A percentile compares a stretch with the other conserved stretches of the same genome.
Conservation (phyloP, 768 basidiomycete species). For the Pleurotus sapidus region DNA sequence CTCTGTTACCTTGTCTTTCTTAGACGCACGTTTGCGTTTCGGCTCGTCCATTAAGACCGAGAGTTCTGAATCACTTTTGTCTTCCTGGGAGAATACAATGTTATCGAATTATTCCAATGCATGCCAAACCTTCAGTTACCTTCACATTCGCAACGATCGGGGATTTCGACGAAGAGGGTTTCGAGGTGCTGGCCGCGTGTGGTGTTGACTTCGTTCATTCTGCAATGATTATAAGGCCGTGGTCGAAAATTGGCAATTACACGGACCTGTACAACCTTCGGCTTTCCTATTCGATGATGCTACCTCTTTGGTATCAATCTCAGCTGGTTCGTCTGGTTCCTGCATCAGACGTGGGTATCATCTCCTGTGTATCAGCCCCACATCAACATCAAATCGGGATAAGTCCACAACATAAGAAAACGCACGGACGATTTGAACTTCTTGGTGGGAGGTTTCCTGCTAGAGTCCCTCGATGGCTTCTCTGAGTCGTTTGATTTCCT, state of each 20-base stretch:
- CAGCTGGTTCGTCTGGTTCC: slow-evolving; percentile 23
- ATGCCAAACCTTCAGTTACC: too few relatives aligned
- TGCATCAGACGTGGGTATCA: slow-evolving; percentile 37
- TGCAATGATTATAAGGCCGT: too few relatives aligned
- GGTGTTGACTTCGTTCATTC: too few relatives aligned
- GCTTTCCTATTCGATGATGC: not conserved
- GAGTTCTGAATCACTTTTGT: slow-evolving; percentile 56
- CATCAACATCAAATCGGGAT: not conserved
- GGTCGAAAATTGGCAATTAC: too few relatives aligned
- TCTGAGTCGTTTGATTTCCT: slow-evolving; percentile 10
- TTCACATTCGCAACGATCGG: too few relatives aligned
- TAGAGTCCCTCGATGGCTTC: not conserved
- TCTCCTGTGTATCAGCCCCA: slow-evolving; percentile 18
- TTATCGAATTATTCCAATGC: too few relatives aligned
- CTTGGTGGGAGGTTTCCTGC: slow-evolving; percentile 11
- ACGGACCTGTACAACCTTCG: not conserved
- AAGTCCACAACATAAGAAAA: not conserved
- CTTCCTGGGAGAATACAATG: slow-evolving; percentile 1
- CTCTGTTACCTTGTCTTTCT: slow-evolving; percentile 31
- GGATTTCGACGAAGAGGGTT: not conserved
- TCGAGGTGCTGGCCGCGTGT: too few relatives aligned
- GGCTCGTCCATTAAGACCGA: slow-evolving; percentile 60
- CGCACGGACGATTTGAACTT: slow-evolving; percentile 37
- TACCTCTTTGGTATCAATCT: not conserved
- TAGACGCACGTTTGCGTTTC: slow-evolving; percentile 38